Evolutionary conservation across 2,329 filamentous ascomycete species (phyloP).

Genomic region (Neurospora sp.): DNA sequence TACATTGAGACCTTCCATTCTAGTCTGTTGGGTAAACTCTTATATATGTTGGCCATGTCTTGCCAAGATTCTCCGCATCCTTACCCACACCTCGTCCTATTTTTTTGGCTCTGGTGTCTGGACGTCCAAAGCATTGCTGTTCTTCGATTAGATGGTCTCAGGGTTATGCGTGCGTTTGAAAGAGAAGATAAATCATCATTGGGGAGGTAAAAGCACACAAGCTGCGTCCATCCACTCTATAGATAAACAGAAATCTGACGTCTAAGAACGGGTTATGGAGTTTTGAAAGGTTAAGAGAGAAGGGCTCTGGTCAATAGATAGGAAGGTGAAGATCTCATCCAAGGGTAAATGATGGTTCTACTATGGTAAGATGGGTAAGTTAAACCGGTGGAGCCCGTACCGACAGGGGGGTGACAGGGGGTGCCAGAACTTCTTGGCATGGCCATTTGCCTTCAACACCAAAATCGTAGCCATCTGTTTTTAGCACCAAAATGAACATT

Average conservation of each 20-base stretch:
- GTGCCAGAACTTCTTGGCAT: too few relatives aligned
- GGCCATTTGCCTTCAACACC: too few relatives aligned
- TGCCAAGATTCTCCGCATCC: neutral
- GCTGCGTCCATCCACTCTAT: neutral
- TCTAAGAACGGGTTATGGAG: neutral
- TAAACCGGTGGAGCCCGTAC: too few relatives aligned
- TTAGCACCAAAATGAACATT: too few relatives aligned
- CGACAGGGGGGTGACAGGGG: too few relatives aligned
- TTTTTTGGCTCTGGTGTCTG: neutral
- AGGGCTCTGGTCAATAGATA: neutral
- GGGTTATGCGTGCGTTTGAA: neutral
- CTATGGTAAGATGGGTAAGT: too few relatives aligned
- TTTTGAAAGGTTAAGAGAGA: neutral
- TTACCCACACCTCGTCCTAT: neutral
- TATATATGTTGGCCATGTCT: neutral
- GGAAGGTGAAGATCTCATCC: neutral
- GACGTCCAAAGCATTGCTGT: neutral
- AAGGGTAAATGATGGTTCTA: neutral
- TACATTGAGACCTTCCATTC: neutral
- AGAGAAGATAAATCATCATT: neutral
- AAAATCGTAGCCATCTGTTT: too few relatives aligned
- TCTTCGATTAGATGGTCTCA: neutral
- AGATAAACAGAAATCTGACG: neutral
- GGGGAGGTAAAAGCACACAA: neutral
- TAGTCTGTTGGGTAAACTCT: neutral